phyloP scores from a whole-genome alignment of 768 basidiomycete genomes.

The Artomyces pyxidatus region DNA sequence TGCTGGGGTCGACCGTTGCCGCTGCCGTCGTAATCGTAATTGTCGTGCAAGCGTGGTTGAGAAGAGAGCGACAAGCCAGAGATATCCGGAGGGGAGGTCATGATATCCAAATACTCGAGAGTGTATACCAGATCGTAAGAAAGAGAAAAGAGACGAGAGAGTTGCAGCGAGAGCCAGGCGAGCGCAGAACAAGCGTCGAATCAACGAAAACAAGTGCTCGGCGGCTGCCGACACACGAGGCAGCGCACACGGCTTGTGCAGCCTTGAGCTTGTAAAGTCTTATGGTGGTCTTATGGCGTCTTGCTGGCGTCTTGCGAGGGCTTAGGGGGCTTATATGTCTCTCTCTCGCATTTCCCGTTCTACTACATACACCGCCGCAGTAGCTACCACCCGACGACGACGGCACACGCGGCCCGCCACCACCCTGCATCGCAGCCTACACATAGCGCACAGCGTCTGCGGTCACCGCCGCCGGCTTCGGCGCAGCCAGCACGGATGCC shows the following conservation, averaged over 20 bases:
- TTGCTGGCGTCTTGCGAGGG: too few species aligned
- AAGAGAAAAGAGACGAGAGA: background rate
- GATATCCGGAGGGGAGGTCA: slow-evolving; percentile 72
- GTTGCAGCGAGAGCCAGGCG: background rate
- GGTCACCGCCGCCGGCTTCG: slow-evolving; percentile 34
- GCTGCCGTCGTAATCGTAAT: slow-evolving; percentile 75
- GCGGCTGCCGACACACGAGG: background rate
- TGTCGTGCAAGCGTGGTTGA: slow-evolving; percentile 66
- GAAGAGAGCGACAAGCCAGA: slow-evolving; percentile 66
- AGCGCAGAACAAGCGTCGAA: too few species aligned
- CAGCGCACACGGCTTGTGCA: background rate
- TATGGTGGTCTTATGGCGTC: too few species aligned
- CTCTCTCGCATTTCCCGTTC: too few species aligned
- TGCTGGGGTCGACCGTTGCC: slow-evolving; percentile 45
- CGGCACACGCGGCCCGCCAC: background rate
- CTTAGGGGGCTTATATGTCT: too few species aligned
- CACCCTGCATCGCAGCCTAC: background rate
- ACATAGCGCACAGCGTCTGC: background rate
- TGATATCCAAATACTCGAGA: slow-evolving; percentile 28
- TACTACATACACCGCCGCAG: too few species aligned
- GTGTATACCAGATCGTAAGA: slow-evolving; percentile 1
- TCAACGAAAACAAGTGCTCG: background rate
- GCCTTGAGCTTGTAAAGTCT: too few species aligned
- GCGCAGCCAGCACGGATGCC: slow-evolving; percentile 36
- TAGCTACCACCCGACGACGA: background rate